Base-by-base conservation (phyloP, 129 eudicot genomes). In the Escallonia herrerae region DNA sequence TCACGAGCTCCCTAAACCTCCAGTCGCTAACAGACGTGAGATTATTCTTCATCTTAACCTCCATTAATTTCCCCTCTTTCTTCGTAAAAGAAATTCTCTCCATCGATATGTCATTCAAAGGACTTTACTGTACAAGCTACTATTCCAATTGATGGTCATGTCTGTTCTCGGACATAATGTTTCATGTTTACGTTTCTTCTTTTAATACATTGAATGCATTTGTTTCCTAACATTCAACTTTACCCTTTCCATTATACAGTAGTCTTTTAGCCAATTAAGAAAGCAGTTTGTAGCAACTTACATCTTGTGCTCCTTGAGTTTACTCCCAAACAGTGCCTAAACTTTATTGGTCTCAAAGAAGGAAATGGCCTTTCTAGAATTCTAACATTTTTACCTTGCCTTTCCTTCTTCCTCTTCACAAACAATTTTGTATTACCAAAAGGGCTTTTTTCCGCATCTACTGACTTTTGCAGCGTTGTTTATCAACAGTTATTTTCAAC, bases 1-100 rank as follows among this genome's bases (percentile, higher is more conserved):
- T 60, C 33, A 22, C 33, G 96, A 88, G 72, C 90, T 88, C 60
- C 98, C 95, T 0, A 89, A 83, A 79, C 91, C 95, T 60, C 95
- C 96, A 1, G 91, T 75, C 47, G 87, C 95, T 13, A 93, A 86
- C 79, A 77, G 95, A 71, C 96, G 98, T 93, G 74, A 86, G 96
- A 69, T 44, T 43, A 11, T 48, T 64, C 55, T 40, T 22, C 60
- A 10, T 7, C 44, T 38, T 43, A 11, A 41, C 7, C 22, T 22
- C 33, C 33, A 22, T 22, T 22, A 22, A 0, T 22, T 22, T 22
- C 33, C 33, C 33, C 33, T 22, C 33, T 22, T 22, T 5, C 40
- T n/a, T 39, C 52, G 4, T 7, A 48, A 22, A 22, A 22, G 33
- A 22, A 22, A 22, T 22, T 22, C 33, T 22, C 33, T 22, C 33